Conservation (phyloP, 73 alveolate species). For the Tetrahymena elliotti region DNA sequence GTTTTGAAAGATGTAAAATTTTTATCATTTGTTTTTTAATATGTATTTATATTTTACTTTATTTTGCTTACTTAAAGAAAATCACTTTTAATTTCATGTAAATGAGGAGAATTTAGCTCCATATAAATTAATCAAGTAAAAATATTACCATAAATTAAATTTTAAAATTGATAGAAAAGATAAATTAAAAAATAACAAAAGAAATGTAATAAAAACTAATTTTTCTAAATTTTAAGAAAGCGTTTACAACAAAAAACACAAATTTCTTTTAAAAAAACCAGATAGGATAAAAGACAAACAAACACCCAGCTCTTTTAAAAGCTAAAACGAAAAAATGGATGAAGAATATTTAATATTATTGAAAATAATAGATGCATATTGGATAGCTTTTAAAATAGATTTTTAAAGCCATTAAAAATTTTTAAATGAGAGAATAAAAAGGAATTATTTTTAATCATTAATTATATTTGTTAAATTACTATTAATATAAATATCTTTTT, state of each 20-base stretch:
- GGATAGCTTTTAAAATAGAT: background rate
- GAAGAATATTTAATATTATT: too few species aligned
- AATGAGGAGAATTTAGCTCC: background rate
- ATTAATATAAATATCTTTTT: background rate
- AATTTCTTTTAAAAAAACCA: too few species aligned
- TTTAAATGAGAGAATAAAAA: too few species aligned
- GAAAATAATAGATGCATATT: too few species aligned
- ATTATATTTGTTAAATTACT: background rate
- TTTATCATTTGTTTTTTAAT: background rate
- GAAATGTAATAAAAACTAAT: background rate
- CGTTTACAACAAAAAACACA: background rate
- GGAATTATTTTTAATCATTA: background rate
- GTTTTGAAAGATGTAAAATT: background rate
- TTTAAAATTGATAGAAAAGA: background rate
- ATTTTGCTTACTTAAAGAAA: background rate
- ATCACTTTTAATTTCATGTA: background rate
- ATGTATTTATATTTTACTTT: background rate
- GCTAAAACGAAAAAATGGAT: too few species aligned
- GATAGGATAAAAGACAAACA: too few species aligned
- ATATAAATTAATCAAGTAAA: background rate
- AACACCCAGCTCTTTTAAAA: too few species aligned
- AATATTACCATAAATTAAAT: background rate
- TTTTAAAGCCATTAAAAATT: background rate
- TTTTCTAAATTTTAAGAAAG: background rate
- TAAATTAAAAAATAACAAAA: background rate